phyloP scores from a whole-genome alignment of 192 early-diverging fungal genomes.

The Coemansia sp. region DNA sequence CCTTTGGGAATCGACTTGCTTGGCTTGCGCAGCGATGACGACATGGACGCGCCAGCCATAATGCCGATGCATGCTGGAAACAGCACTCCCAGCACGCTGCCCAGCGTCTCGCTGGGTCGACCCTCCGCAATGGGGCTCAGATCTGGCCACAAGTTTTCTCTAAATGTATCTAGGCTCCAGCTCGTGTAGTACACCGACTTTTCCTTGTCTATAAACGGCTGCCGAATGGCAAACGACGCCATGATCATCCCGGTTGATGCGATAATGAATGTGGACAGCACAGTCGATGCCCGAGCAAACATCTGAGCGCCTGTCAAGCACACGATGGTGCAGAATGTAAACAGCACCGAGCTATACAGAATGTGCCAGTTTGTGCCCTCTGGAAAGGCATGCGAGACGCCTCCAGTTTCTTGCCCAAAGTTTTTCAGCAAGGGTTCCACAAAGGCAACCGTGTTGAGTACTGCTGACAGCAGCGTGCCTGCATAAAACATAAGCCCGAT shows the following conservation, averaged over 20 bases:
- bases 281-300: constrained; percentile 59
- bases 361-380: constrained; percentile 58
- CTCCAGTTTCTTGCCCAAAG: constrained; percentile 58
- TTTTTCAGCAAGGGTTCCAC: constrained; percentile 63
- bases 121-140: constrained; percentile 53
- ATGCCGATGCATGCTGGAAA: constrained; percentile 72
- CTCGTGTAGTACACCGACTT: constrained; percentile 59
- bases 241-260: constrained; percentile 57
- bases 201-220: constrained; percentile 57
- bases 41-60: constrained; percentile 69
- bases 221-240: constrained; percentile 57
- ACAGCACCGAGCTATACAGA: constrained; percentile 58
- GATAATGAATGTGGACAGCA: constrained; percentile 58
- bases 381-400: constrained; percentile 53
- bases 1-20: constrained; percentile 67
- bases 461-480: constrained; percentile 59
- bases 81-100: constrained; percentile 61
- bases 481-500: constrained; percentile 65
- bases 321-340: constrained; percentile 56
- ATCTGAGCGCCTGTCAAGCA: constrained; percentile 60
- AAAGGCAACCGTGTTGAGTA: constrained; percentile 65
- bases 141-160: constrained; percentile 64
- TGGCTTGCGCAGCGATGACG: constrained; percentile 65
- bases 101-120: constrained; percentile 48
- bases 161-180: constrained; percentile 57